Evolutionary conservation across 495 filamentous ascomycete species (phyloP).

Genomic region (Penicillium nucicola): DNA sequence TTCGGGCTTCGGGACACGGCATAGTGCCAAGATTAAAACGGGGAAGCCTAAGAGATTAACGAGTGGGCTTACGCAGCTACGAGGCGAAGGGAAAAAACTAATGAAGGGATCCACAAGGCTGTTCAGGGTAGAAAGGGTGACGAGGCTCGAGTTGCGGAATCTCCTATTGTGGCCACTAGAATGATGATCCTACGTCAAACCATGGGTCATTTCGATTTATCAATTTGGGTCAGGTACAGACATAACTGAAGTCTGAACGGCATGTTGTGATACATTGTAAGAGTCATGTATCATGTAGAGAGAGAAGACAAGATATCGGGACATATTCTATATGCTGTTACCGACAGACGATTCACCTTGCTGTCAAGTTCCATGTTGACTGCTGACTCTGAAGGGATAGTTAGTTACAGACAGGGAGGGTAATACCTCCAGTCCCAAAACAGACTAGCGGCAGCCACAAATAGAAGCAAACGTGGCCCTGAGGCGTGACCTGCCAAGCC

Average conservation of each 20-base stretch:
- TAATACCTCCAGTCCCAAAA: neutral
- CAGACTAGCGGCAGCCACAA: constrained; percentile 17
- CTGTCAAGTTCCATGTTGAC: too few species aligned
- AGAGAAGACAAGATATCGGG: too few species aligned
- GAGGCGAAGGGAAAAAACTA: constrained; percentile 7
- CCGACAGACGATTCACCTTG: too few species aligned
- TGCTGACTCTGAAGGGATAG: too few species aligned
- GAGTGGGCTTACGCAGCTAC: constrained; percentile 8
- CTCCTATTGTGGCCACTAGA: constrained; percentile 5
- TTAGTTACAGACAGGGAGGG: too few species aligned
- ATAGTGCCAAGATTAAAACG: constrained; percentile 17
- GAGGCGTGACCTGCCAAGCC: constrained; percentile 1
- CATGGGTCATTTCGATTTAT: constrained; percentile 1
- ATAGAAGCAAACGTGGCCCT: constrained; percentile 29
- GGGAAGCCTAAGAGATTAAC: constrained; percentile 10
- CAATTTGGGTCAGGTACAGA: neutral
- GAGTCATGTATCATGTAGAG: too few species aligned
- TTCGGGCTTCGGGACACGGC: neutral
- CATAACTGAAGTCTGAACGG: neutral
- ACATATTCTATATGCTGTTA: too few species aligned
- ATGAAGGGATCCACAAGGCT: constrained; percentile 19
- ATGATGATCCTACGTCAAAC: constrained; percentile 18
- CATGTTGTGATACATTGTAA: too few species aligned
- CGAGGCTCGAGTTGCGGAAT: constrained; percentile 14
- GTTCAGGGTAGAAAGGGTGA: constrained; percentile 13